Percentiles rank a stretch among this genome's conserved stretches.
phyloP scores from a whole-genome alignment of 495 filamentous ascomycete genomes.

The Endocarpon pusillum region DNA sequence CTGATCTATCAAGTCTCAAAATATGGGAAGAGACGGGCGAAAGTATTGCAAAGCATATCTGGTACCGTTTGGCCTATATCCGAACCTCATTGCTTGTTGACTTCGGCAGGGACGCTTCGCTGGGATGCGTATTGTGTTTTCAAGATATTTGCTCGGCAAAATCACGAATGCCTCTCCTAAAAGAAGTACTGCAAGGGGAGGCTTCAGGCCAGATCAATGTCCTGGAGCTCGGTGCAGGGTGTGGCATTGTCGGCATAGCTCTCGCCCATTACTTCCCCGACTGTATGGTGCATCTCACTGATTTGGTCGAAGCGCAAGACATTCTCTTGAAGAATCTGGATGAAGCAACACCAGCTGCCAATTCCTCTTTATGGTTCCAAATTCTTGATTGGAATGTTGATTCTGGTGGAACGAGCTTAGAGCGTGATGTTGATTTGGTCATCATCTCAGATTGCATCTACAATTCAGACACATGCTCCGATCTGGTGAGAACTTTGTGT shows the following conservation, averaged over 20 bases:
- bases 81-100: neutral
- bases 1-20: constrained; percentile 15
- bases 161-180: constrained; percentile 17
- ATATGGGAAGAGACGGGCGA: constrained; percentile 89
- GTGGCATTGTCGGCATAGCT: constrained; percentile 67
- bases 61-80: constrained; percentile 33
- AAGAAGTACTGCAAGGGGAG: constrained; percentile 12
- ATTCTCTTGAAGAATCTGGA: constrained; percentile 38
- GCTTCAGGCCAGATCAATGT: constrained; percentile 28
- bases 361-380: constrained; percentile 33
- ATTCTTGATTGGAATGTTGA: constrained; percentile 75
- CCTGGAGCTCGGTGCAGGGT: constrained; percentile 70
- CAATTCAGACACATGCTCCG: constrained; percentile 65
- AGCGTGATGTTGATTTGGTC: constrained; percentile 48
- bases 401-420: constrained; percentile 31
- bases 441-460: constrained; percentile 90
- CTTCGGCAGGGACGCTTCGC: constrained; percentile 40
- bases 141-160: no score
- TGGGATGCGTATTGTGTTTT: constrained; percentile 38
- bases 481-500: constrained; percentile 52
- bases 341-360: constrained; percentile 20
- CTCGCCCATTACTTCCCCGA: constrained; percentile 41
- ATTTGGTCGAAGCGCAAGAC: constrained; percentile 60
- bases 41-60: constrained; percentile 87
- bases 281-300: constrained; percentile 54